Base-by-base conservation (phyloP, 768 basidiomycete genomes). In the Kwoniella botswanensis region DNA sequence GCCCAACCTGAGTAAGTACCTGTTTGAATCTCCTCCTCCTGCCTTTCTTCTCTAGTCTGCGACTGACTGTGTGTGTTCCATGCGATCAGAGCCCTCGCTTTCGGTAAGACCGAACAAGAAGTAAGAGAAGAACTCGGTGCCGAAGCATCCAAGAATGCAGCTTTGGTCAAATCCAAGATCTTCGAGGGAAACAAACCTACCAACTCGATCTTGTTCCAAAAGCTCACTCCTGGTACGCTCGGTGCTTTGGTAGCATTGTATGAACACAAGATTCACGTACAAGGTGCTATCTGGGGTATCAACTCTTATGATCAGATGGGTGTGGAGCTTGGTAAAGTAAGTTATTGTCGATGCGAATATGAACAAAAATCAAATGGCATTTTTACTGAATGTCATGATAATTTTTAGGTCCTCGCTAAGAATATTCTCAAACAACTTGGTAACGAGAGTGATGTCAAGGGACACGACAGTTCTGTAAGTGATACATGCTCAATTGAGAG, bases 281-380 rank as follows among this genome's bases (percentile, higher is more conserved):
- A 98, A 83, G 97, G 97, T 82, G 91, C 92, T 56, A 87, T 98
- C 69, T 98, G 94, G 95, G 95, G 95, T 26, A 96, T 99, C 87
- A 98, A 99, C 87, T 94, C 93, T 3, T 98, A 93, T 83, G 95
- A 98, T 84, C 97, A 98, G 90, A 97, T 98, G 95, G 97, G 97
- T 83, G 96, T 98, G 74, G 96, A 98, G 84, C 91, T 98, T 65
- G 95, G 95, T 68, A 98, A 98, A 84, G 84, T 83, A 63, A 29
- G 78, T 74, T 24, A 24, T 42, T 24, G 7, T 26, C 17, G 18
- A 9, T 17, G 22, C 41, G 22, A 6, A 4, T 9, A 46, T 57
- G 22, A 21, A 9, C 2, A 13, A 5, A 57, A 57, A n/a, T n/a
- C 6, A n/a, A 18, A 18, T 2, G 9, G 3, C 2, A 60, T 41